These are phyloP conservation scores for Rhodomyrtus psidioides DNA, from an alignment of 441 rosid genomes.

Conservation along the genomic window DNA sequence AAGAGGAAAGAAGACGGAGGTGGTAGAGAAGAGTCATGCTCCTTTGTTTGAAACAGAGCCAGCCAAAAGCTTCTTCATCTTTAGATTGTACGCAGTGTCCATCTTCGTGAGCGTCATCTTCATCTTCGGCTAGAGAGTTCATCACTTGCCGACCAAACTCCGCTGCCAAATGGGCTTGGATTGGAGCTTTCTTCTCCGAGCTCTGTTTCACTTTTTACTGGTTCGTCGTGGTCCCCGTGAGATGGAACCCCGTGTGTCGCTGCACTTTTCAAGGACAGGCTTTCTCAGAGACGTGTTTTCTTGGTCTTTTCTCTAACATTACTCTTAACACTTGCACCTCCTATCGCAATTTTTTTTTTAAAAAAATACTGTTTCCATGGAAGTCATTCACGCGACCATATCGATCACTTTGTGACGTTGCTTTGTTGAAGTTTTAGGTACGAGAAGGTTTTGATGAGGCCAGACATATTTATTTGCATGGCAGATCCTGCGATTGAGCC, in stretches of 20 bases:
- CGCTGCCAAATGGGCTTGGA: slow-evolving; percentile 2
- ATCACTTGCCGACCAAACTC: not conserved
- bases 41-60: slow-evolving; percentile 3
- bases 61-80: not conserved
- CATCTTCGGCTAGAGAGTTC: not conserved
- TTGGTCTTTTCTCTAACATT: not conserved
- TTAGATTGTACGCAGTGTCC: not conserved
- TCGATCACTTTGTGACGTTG: not conserved
- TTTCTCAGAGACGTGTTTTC: not conserved
- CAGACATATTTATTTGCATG: slow-evolving; percentile 9
- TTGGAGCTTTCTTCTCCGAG: slow-evolving; percentile 10
- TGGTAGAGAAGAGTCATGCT: not conserved
- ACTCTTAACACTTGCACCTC: not conserved
- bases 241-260: slow-evolving; percentile 6
- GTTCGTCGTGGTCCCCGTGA: not conserved
- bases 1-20: not conserved
- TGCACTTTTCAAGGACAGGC: slow-evolving; percentile 18
- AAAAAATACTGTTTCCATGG: not conserved
- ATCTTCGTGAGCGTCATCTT: not conserved
- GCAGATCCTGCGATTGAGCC: slow-evolving; percentile 12
- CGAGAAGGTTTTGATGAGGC: not conserved
- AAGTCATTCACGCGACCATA: not conserved
- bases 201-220: slow-evolving; percentile 6
- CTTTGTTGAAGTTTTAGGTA: not conserved
- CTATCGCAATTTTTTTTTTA: too few species aligned